A percentile compares a stretch with the other conserved stretches of the same genome.
phyloP scores from a whole-genome alignment of 805 yeast species.

The Yarrowia sp. region DNA sequence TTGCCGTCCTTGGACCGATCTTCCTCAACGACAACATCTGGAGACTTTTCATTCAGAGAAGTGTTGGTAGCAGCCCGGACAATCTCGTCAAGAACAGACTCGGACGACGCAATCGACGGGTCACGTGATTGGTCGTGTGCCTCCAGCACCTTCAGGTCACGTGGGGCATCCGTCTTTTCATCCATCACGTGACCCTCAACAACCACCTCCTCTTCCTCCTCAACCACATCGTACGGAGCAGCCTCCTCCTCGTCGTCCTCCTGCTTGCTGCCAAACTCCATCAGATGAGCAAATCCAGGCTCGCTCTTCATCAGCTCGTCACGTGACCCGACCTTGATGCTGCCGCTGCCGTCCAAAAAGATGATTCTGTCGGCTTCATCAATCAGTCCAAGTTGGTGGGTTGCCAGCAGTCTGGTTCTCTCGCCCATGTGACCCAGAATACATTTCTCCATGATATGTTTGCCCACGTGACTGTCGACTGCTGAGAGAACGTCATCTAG shows the following conservation, averaged over 20 bases:
- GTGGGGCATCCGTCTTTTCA: neutral
- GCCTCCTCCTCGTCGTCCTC: constrained; percentile 41
- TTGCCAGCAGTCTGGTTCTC: constrained; percentile 71
- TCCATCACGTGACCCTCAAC: neutral
- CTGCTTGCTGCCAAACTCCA: constrained; percentile 54
- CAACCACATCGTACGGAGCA: constrained; percentile 39
- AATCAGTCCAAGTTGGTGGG: constrained; percentile 73
- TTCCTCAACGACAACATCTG: constrained; percentile 39
- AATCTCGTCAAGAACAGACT: constrained; percentile 1
- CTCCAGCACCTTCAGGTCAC: neutral
- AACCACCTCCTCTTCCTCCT: neutral
- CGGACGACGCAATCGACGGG: constrained; percentile 16
- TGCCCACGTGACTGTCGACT: constrained; percentile 83
- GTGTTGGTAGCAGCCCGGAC: constrained; percentile 2
- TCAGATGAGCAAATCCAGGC: constrained; percentile 58
- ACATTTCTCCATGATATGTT: constrained; percentile 73
- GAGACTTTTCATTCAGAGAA: neutral
- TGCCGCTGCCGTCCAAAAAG: constrained; percentile 67
- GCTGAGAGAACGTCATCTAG: constrained; percentile 84
- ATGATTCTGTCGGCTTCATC: constrained; percentile 69
- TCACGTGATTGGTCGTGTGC: too few species aligned
- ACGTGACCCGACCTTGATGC: constrained; percentile 66
- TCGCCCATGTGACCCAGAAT: constrained; percentile 59
- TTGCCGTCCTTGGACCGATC: constrained; percentile 39
- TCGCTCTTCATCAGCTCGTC: constrained; percentile 58